Evolutionary conservation across 805 yeast species (phyloP).

Genomic region (Saccharomycopsis sp.): DNA sequence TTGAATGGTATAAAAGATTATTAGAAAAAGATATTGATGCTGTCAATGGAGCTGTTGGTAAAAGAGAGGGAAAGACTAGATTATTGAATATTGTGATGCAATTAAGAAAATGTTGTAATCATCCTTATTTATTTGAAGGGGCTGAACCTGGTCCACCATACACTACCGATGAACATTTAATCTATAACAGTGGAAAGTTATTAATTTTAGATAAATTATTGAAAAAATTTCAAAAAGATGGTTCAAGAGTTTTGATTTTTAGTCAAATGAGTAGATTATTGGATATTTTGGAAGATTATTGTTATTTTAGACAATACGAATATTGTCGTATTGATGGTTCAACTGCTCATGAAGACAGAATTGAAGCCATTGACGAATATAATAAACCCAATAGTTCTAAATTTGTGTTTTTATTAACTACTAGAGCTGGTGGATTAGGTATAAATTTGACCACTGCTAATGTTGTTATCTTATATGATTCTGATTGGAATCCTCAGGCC

Average conservation of each 20-base stretch:
- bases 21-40: constrained; percentile 93
- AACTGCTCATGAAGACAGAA: constrained; percentile 87
- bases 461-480: constrained; percentile 77
- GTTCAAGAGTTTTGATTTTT: constrained; percentile 84
- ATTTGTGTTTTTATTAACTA: constrained; percentile 76
- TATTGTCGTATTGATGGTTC: constrained; percentile 93
- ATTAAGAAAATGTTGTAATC: constrained; percentile 91
- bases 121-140: constrained; percentile 96
- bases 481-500: constrained; percentile 98
- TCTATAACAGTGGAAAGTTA: constrained; percentile 88
- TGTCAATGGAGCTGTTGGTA: constrained; percentile 92
- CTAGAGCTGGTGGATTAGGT: constrained; percentile 96
- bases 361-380: constrained; percentile 85
- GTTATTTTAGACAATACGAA: constrained; percentile 70
- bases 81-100: constrained; percentile 94
- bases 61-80: constrained; percentile 86
- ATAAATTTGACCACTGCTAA: constrained; percentile 90
- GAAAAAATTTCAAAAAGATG: constrained; percentile 58
- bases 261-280: constrained; percentile 89
- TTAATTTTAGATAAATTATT: constrained; percentile 75
- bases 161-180: constrained; percentile 90
- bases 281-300: constrained; percentile 88
- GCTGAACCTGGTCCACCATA: constrained; percentile 99
- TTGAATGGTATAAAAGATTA: constrained; percentile 80
- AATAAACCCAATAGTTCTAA: constrained; percentile 74